Conservation (phyloP, 2,329 filamentous ascomycete genomes). For the Chalaropsis ovoidea region DNA sequence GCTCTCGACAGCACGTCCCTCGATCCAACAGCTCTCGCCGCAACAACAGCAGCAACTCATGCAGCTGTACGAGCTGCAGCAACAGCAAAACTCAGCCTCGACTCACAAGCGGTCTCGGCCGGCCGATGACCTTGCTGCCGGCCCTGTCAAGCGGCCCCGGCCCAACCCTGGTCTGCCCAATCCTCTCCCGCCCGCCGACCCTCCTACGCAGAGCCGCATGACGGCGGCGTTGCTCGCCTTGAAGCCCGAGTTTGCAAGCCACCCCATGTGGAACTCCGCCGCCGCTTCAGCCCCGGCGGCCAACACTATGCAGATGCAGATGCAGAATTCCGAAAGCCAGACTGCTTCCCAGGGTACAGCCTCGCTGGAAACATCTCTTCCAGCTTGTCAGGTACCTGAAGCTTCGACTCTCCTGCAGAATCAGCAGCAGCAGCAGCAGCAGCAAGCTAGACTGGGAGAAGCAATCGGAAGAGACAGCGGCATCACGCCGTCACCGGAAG, state of each 20-base stretch:
- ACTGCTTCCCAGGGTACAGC: background rate
- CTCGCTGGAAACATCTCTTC: background rate
- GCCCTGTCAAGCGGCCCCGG: background rate
- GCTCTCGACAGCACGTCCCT: background rate
- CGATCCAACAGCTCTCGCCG: background rate
- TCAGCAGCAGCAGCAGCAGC: background rate
- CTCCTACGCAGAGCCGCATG: conserved; percentile 14
- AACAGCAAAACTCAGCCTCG: background rate
- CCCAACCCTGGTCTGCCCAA: background rate
- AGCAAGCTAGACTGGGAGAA: background rate
- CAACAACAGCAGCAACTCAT: conserved; percentile 1
- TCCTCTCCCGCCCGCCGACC: conserved; percentile 17
- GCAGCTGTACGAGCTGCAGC: background rate
- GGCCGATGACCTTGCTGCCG: background rate
- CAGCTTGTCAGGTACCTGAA: background rate
- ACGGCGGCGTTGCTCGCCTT: conserved; percentile 12
- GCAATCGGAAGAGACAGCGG: background rate
- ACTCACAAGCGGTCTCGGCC: background rate
- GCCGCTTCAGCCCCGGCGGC: background rate
- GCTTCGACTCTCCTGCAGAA: background rate
- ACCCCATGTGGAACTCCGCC: conserved; percentile 16
- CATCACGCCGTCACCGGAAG: background rate
- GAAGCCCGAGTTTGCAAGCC: conserved; percentile 17
- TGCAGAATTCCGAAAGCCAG: background rate
- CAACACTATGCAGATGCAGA: background rate